Base-by-base conservation (phyloP, 2,329 filamentous ascomycete species). In the Endoconidiophora polonica region DNA sequence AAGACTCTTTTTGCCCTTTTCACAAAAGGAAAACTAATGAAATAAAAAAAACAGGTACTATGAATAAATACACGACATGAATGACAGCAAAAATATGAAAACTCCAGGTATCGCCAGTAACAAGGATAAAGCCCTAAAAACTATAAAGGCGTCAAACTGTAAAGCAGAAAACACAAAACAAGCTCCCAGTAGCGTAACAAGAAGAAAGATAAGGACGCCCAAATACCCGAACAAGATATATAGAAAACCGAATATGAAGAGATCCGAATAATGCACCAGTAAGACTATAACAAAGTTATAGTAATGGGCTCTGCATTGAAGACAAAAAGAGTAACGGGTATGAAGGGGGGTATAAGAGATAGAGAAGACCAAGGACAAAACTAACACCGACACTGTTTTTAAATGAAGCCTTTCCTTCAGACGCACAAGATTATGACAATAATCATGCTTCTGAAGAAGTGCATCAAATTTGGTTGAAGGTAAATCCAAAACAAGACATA, bases 81-180 rank as follows among this genome's bases (percentile, higher is more conserved):
- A 43, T 46, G 18, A 50, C 22, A 48, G 47, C 47, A 47, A 2
- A 40, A 42, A n/a, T 40, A 45, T 24, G 18, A 29, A 53, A 46
- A 44, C 44, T 51, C 49, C 49, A 54, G 43, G 49, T 48, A 52
- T 52, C 48, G 42, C 48, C 44, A 50, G 23, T 23, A 24, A 39
- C 24, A 48, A 20, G 29, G 24, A 24, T 37, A 9, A 44, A 43
- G 36, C 38, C 16, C 26, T 10, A n/a, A 48, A 5, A 42, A 53
- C 44, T 29, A 50, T 42, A 42, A 47, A 44, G 39, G 41, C 20
- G 22, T 43, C 41, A 43, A 22, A 49, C 20, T 23, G 23, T 26
- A 22, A 43, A 41, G 38, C 7, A 24, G 20, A 38, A 46, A 44
- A 14, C 23, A 36, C 24, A 49, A 40, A 24, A 40, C 40, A 46